Evolutionary conservation across 805 yeast genomes (phyloP), one percentile per base, ranked within the genome.

Genomic region (Metschnikowia drakensbergensis): DNA sequence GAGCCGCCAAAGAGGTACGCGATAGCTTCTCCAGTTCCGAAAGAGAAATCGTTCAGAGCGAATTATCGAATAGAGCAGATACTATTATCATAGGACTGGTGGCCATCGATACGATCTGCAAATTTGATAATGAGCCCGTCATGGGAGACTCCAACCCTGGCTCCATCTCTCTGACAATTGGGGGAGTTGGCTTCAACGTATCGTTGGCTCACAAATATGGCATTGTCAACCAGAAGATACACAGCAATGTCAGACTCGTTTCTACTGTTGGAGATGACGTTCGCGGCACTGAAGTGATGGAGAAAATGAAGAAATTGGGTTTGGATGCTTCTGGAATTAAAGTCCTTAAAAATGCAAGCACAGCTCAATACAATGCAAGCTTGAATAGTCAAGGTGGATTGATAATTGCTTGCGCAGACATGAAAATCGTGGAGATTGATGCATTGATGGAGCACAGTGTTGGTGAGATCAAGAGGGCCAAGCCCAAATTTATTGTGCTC

Each of bases 161-260:
- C 0, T 60, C 58, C 0, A 74, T 80, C 5, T 57, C 64, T 1
- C 74, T 82, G 2, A 72, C 84, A 0, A 62, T 88, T 6, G 97
- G 96, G 1, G 97, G 96, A 1, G 96, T 89, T 2, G 97, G 89
- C 0, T 83, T 78, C 62, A 89, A 90, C 58, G 82, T 89, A 11
- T 82, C 88, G 0, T 58, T 78, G n/a, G 92, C 94, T 0, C 71
- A 85, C 3, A 58, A 65, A 17, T 76, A 72, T 50, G 51, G 52
- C 4, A 42, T 52, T 33, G 25, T 42, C 23, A 48, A 46, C 29
- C 55, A 50, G 35, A 9, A 48, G 29, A 31, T n/a, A 10, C 37
- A 27, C 39, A 23, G 35, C 42, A 47, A 47, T 17, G 55, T 69
- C 1, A 67, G 77, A 23, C 71, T 88, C 30, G 64, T 88, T 0